Percentiles rank a stretch among this genome's conserved stretches.
These are phyloP conservation scores for Vararia minispora DNA, from an alignment of 768 basidiomycete genomes.

Conservation along the genomic window DNA sequence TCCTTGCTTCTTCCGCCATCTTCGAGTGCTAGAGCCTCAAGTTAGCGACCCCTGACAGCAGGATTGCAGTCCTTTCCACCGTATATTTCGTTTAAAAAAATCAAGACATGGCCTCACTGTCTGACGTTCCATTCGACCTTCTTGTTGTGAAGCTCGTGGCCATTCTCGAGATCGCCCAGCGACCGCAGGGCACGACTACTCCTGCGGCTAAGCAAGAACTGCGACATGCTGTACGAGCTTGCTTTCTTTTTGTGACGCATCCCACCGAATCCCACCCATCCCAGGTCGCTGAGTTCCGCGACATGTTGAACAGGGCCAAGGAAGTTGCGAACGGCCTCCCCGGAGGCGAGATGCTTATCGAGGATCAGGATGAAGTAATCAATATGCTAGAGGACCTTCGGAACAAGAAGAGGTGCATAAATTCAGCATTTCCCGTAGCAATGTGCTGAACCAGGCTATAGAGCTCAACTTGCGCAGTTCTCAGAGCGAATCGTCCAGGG, in stretches of 20 bases:
- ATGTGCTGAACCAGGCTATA: no score
- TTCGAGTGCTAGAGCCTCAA: no score
- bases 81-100: no score
- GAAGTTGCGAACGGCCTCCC: constrained; percentile 47
- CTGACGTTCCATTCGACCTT: constrained; percentile 46
- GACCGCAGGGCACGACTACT: constrained; percentile 39
- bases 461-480: constrained; percentile 46
- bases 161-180: constrained; percentile 50
- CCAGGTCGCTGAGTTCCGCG: constrained; percentile 70
- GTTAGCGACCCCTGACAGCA: no score
- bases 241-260: background rate
- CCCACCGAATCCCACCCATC: background rate
- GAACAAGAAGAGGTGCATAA: constrained; percentile 54
- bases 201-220: constrained; percentile 55
- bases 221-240: constrained; percentile 44
- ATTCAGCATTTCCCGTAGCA: no score
- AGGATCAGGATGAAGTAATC: constrained; percentile 65
- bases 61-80: no score
- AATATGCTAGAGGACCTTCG: constrained; percentile 52
- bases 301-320: constrained; percentile 43
- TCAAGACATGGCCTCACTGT: no score
- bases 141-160: constrained; percentile 50
- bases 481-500: constrained; percentile 30
- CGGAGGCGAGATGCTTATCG: constrained; percentile 58
- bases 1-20: no score